These are phyloP conservation scores for Aspergillus nanangensis DNA, from an alignment of 495 filamentous ascomycete species.

Conservation along the genomic window DNA sequence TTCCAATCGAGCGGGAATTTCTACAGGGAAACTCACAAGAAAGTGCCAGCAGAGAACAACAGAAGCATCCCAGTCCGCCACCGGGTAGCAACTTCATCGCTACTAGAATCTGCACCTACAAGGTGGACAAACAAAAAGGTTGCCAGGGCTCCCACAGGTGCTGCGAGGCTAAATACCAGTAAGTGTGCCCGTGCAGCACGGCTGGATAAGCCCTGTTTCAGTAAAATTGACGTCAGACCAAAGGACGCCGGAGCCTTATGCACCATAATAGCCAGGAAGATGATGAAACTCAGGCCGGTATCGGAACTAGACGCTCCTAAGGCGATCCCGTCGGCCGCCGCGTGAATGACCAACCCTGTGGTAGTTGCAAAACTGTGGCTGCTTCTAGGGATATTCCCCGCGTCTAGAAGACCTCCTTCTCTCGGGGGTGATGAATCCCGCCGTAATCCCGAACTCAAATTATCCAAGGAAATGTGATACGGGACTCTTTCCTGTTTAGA, in stretches of 20 bases:
- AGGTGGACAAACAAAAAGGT: slow-evolving; percentile 78
- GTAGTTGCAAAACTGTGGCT: slow-evolving; percentile 66
- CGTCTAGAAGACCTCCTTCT: slow-evolving; percentile 35
- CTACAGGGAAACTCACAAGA: slow-evolving; percentile 78
- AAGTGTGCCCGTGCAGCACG: slow-evolving; percentile 80
- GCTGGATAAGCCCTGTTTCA: slow-evolving; percentile 86
- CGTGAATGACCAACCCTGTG: slow-evolving; percentile 90
- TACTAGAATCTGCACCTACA: slow-evolving; percentile 48
- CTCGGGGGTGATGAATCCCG: slow-evolving; percentile 46
- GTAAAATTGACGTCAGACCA: slow-evolving; percentile 80
- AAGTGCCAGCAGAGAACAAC: slow-evolving; percentile 90
- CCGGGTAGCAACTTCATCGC: slow-evolving; percentile 48
- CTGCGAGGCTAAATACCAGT: slow-evolving; percentile 85
- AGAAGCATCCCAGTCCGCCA: slow-evolving; percentile 94
- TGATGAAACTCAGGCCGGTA: slow-evolving; percentile 74
- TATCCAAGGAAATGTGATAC: slow-evolving; percentile 77
- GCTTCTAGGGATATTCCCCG: slow-evolving; percentile 24
- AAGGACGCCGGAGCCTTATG: slow-evolving; percentile 97
- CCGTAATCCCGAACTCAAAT: slow-evolving; percentile 56
- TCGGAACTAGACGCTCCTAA: slow-evolving; percentile 81
- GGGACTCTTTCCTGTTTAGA: slow-evolving; percentile 49
- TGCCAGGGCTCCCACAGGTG: slow-evolving; percentile 76
- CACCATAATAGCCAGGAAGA: slow-evolving; percentile 94
- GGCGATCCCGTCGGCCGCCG: slow-evolving; percentile 93
- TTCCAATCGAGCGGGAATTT: too few species aligned